Conservation (phyloP, 108 stramenopile species). For the Bacterosira constricta region DNA sequence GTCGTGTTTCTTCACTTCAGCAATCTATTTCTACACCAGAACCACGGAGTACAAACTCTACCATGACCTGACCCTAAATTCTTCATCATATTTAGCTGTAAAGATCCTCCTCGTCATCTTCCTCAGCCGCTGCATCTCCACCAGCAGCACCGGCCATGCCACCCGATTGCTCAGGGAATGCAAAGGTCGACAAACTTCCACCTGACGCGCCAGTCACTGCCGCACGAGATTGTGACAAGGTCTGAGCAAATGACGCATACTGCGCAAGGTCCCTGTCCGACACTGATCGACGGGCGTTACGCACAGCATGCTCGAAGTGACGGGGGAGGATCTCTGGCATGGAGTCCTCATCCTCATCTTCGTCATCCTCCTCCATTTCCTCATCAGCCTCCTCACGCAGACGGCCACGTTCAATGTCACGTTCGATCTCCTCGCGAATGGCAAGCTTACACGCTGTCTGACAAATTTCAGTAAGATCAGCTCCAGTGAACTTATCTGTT, state of each 20-base stretch:
- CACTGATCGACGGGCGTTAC: slow-evolving; percentile 96
- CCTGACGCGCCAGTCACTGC: slow-evolving; percentile 87
- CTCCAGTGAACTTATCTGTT: slow-evolving; percentile 99
- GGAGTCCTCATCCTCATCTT: slow-evolving; percentile 91
- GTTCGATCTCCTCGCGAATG: slow-evolving; percentile 98
- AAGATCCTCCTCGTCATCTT: slow-evolving; percentile 93
- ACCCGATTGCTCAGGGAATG: slow-evolving; percentile 77
- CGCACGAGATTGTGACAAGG: slow-evolving; percentile 93
- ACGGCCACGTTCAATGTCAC: slow-evolving; percentile 95
- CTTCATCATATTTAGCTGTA: slow-evolving; percentile 68
- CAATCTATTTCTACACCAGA: slow-evolving; percentile 1
- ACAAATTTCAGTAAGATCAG: slow-evolving; percentile 99
- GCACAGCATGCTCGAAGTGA: slow-evolving; percentile 98
- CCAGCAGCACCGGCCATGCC: slow-evolving; percentile 30
- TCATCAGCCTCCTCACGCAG: slow-evolving; percentile 92
- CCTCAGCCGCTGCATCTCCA: slow-evolving; percentile 57
- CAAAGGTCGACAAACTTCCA: slow-evolving; percentile 89
- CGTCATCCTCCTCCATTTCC: slow-evolving; percentile 85
- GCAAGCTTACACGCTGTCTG: slow-evolving; percentile 99
- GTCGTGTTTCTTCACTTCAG: neutral
- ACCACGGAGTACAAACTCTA: neutral
- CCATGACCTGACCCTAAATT: neutral
- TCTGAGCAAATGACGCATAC: slow-evolving; percentile 99
- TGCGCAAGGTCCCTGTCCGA: slow-evolving; percentile 97
- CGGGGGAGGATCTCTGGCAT: slow-evolving; percentile 96